Conservation (phyloP, 208 protist species). For the Leishmania lainsoni region DNA sequence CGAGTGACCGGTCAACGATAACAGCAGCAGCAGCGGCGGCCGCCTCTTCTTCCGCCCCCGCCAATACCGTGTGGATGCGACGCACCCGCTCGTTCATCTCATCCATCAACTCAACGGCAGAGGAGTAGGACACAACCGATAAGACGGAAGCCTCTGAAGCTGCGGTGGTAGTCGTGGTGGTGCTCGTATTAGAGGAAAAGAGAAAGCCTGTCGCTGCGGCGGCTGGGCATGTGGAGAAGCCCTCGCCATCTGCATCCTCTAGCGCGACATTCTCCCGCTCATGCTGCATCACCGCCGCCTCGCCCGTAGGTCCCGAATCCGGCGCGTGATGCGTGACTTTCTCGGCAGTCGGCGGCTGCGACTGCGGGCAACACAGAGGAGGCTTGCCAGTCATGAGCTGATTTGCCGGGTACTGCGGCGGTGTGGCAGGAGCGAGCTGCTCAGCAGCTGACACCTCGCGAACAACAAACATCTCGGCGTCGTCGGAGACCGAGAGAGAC, state of each 20-base stretch:
- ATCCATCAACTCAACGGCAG: constrained; percentile 29
- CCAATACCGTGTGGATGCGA: constrained; percentile 49
- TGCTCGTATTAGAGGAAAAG: background rate
- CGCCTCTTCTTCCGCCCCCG: constrained; percentile 6
- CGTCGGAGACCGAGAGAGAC: constrained; percentile 11
- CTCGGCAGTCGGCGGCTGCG: background rate
- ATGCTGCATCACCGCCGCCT: background rate
- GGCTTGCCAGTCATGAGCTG: constrained; percentile 7
- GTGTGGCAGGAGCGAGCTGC: constrained; percentile 7
- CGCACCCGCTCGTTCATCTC: constrained; percentile 61
- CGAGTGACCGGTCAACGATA: background rate
- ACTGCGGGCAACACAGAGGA: background rate
- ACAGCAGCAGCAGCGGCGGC: background rate
- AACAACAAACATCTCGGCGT: constrained; percentile 16
- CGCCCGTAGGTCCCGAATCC: background rate
- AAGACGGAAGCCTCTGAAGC: background rate
- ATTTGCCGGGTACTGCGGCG: constrained; percentile 7
- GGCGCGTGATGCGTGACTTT: background rate
- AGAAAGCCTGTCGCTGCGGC: background rate
- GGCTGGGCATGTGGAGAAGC: background rate
- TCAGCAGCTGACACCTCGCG: constrained; percentile 11
- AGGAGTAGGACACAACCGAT: constrained; percentile 8
- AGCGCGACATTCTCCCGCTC: background rate
- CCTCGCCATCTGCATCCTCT: background rate
- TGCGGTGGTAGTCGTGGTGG: background rate